Percentiles rank a stretch among this genome's conserved stretches.
phyloP scores from a whole-genome alignment of 805 yeast genomes.

The Metschnikowia lunata region DNA sequence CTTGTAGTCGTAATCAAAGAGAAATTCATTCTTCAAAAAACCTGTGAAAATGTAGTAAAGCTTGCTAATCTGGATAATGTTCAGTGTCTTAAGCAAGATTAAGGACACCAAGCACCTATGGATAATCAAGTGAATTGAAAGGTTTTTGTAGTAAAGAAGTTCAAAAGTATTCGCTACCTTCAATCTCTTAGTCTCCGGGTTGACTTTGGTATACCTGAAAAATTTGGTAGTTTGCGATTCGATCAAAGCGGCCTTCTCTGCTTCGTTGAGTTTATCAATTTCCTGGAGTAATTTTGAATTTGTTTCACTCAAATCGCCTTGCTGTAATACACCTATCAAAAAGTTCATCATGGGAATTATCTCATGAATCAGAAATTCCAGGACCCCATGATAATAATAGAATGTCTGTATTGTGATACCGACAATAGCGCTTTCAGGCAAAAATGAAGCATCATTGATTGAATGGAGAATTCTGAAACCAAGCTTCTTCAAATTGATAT shows the following conservation, averaged over 20 bases:
- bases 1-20: conserved; percentile 39
- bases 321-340: conserved; percentile 20
- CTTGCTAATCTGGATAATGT: conserved; percentile 20
- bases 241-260: conserved; percentile 23
- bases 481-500: conserved; percentile 39
- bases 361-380: conserved; percentile 19
- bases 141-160: conserved; percentile 54
- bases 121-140: conserved; percentile 51
- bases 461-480: conserved; percentile 53
- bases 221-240: conserved; percentile 25
- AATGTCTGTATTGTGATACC: conserved; percentile 42
- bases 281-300: conserved; percentile 22
- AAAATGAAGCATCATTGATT: conserved; percentile 44
- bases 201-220: conserved; percentile 15
- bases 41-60: conserved; percentile 34
- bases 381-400: conserved; percentile 20
- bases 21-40: conserved; percentile 38
- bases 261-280: conserved; percentile 17
- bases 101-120: conserved; percentile 47
- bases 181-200: conserved; percentile 11
- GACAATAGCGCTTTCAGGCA: conserved; percentile 52
- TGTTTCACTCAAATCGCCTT: conserved; percentile 19
- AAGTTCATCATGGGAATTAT: conserved; percentile 30
- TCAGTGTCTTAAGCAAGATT: conserved; percentile 33
- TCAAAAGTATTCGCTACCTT: conserved; percentile 48